Evolutionary conservation across 2,329 filamentous ascomycete genomes (phyloP), one percentile per base, ranked within the genome.

Genomic region (Hypoxylon rubiginosum): DNA sequence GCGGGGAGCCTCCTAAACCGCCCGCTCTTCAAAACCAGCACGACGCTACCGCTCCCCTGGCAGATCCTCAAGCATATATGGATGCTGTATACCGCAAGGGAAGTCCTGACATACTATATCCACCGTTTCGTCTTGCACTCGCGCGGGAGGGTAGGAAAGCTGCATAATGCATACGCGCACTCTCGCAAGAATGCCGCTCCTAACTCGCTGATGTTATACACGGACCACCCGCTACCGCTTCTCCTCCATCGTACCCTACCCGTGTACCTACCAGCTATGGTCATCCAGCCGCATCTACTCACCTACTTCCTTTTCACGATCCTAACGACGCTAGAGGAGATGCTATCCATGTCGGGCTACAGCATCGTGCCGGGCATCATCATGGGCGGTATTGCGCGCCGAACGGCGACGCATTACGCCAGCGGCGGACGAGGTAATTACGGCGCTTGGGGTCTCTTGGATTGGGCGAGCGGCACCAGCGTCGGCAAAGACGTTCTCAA

Each of bases 101-200:
- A 92, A 81, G 73, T 88, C 6, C 75, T 94, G 10, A 87, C 89
- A 62, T 97, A 97, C 77, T 85, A 88, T 72, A 84, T 93, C 70
- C 93, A 97, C 79, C 89, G 91, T 55, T 86, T 86, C 74, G 64
- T 91, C 26, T 84, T 97, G 8, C 93, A 97, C 30, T 76, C 73
- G 28, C 67, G 74, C 4, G 75, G 77, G 0, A 59, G 72, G 2
- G 64, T 86, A 24, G 80, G 82, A 7, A 76, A 70, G 5, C 78
- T 84, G 54, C 82, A 88, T 75, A 65, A 73, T 51, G 54, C 72
- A 57, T 84, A 82, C 74, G 81, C 81, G 73, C 88, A 92, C 79
- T 78, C 82, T 51, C 80, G 86, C 61, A 76, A 77, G 24, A 62
- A 67, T 24, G 82, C 86, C 1, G 87, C 90, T 0, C 83, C 85